Percentiles rank a stretch among this genome's conserved stretches.
Conservation (phyloP, 2,329 filamentous ascomycete genomes). For the Stagonosporopsis chrysanthemi region DNA sequence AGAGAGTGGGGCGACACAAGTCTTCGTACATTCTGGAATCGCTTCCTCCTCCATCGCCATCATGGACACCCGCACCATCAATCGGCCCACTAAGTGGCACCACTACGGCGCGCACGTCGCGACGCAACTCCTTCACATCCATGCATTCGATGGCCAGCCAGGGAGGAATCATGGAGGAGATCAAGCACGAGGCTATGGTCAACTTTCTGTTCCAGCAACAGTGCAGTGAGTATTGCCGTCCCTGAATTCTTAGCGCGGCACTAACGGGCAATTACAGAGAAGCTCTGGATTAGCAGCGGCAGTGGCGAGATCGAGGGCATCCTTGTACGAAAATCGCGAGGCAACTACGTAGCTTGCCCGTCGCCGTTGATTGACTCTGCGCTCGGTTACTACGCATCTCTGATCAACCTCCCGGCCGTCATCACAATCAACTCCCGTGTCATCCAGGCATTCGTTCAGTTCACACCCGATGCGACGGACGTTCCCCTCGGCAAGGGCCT, state of each 20-base stretch:
- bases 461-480: conserved; percentile 75
- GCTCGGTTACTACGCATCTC: conserved; percentile 69
- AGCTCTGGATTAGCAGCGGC: conserved; percentile 75
- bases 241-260: conserved; percentile 4
- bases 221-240: conserved; percentile 55
- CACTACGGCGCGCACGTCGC: conserved; percentile 26
- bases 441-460: conserved; percentile 78
- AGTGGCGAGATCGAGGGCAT: conserved; percentile 56
- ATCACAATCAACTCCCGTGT: conserved; percentile 84
- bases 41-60: conserved; percentile 23
- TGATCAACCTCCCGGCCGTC: conserved; percentile 76
- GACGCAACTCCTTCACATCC: conserved; percentile 29
- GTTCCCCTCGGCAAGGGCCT: conserved; percentile 79
- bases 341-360: conserved; percentile 78
- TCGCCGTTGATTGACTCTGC: conserved; percentile 67
- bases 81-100: conserved; percentile 14
- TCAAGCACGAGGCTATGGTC: conserved; percentile 84
- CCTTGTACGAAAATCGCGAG: conserved; percentile 71
- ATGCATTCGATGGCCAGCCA: conserved; percentile 18
- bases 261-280: conserved; percentile 32
- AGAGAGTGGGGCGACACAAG: conserved; percentile 22
- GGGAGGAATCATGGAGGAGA: conserved; percentile 61
- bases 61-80: conserved; percentile 21
- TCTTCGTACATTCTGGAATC: conserved; percentile 21
- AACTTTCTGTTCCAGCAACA: conserved; percentile 84